phyloP scores from a whole-genome alignment of 2,329 filamentous ascomycete species.

The Botrytis aclada region DNA sequence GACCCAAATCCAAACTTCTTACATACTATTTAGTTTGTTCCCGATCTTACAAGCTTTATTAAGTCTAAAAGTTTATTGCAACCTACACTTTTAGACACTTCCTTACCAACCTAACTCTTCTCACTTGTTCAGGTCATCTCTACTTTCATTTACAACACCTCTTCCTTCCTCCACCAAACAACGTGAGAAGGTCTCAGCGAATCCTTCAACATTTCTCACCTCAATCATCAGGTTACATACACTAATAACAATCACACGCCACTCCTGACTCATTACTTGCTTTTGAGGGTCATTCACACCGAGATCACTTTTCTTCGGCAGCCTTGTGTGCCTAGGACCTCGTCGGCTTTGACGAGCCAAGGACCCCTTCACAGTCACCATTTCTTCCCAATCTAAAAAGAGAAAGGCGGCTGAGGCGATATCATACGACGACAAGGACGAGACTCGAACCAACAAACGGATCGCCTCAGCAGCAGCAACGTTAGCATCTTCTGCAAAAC shows the following conservation, averaged over 20 bases:
- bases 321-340: slow-evolving; percentile 35
- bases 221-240: background rate
- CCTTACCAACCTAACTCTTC: background rate
- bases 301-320: slow-evolving; percentile 19
- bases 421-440: slow-evolving; percentile 37
- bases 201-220: background rate
- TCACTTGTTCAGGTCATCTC: background rate
- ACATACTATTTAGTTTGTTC: background rate
- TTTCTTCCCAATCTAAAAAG: slow-evolving; percentile 52
- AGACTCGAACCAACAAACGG: slow-evolving; percentile 37
- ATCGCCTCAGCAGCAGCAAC: slow-evolving; percentile 40
- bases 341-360: slow-evolving; percentile 32
- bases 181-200: background rate
- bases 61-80: slow-evolving; percentile 3
- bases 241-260: background rate
- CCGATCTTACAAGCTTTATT: background rate
- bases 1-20: background rate
- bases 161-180: background rate
- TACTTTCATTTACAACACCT: background rate
- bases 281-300: slow-evolving; percentile 10
- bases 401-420: slow-evolving; percentile 50
- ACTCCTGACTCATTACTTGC: slow-evolving; percentile 8
- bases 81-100: background rate
- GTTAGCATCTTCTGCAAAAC: background rate
- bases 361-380: slow-evolving; percentile 41